Evolutionary conservation across 1,139 yeast species (phyloP), one percentile per base, ranked within the genome.

Genomic region (Yamadazyma diospyri): DNA sequence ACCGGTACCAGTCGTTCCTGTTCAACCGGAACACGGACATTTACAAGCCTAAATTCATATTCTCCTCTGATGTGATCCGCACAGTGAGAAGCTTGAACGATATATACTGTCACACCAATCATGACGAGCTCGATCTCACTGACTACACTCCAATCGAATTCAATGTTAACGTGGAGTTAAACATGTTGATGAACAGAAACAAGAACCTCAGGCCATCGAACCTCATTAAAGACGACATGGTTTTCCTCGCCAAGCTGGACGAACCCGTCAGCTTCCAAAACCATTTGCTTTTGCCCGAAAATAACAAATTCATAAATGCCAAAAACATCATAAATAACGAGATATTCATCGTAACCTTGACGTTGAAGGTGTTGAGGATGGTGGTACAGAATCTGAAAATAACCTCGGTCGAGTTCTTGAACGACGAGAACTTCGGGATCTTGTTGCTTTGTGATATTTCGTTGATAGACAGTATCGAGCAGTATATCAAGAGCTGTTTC

Each of bases 11-110:
- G 17, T 41, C 47, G 26, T 41, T 42, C 25, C 48, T 40, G 25
- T 41, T 36, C 30, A 37, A 33, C 12, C 42, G 35, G 22, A 27
- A 39, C 23, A 43, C 40, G 25, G 69, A 65, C 45, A 48, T 54
- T 4, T 48, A 57, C 33, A 60, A 58, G 39, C 74, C 74, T 24
- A 66, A 64, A 43, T 61, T 66, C 37, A 47, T 68, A 18, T 63
- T 62, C 38, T 56, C 67, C 5, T 64, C 70, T 9, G 65, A 67
- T 38, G 57, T 68, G 7, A 51, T 57, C 0, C 50, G 48, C 16
- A 51, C 51, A 34, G 45, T 57, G 5, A 27, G 30, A 5, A 35
- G 31, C 8, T 34, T 51, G 25, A 26, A 24, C n/a, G 18, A 18
- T 6, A n/a, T n/a, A n/a, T n/a, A n/a, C n/a, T n/a, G n/a, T n/a